Conservation (phyloP, 1,139 yeast species). For the Yamadazyma dendronema region DNA sequence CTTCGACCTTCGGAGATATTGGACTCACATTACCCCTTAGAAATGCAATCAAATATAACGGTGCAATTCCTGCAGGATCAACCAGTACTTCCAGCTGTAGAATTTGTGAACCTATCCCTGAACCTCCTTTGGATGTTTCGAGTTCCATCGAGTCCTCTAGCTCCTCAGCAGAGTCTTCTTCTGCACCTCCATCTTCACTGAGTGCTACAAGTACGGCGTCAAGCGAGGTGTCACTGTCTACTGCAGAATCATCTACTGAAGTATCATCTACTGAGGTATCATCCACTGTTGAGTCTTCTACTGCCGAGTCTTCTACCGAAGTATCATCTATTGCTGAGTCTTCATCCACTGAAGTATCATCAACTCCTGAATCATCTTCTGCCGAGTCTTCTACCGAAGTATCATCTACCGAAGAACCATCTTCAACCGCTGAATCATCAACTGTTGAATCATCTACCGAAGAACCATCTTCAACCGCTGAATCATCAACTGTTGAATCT, state of each 20-base stretch:
- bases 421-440: neutral
- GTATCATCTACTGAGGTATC: constrained; percentile 7
- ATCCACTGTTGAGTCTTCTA: constrained; percentile 6
- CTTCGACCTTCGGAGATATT: neutral
- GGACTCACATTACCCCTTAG: neutral
- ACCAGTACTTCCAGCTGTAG: neutral
- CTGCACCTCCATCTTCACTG: constrained; percentile 7
- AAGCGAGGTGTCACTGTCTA: constrained; percentile 7
- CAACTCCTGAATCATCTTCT: neutral
- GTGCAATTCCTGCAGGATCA: neutral
- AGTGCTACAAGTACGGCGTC: constrained; percentile 6
- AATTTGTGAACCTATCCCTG: neutral
- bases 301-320: constrained; percentile 9
- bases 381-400: constrained; percentile 1
- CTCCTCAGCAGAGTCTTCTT: constrained; percentile 4
- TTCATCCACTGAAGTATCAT: neutral
- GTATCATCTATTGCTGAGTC: neutral
- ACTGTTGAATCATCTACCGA: neutral
- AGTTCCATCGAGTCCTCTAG: constrained; percentile 8
- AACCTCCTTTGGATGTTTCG: neutral
- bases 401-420: neutral
- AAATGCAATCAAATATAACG: neutral
- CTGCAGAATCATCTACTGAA: constrained; percentile 8
- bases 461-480: neutral
- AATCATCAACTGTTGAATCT: neutral